Evolutionary conservation across 108 stramenopile species (phyloP).

Genomic region (Aureococcus anophagefferens): DNA sequence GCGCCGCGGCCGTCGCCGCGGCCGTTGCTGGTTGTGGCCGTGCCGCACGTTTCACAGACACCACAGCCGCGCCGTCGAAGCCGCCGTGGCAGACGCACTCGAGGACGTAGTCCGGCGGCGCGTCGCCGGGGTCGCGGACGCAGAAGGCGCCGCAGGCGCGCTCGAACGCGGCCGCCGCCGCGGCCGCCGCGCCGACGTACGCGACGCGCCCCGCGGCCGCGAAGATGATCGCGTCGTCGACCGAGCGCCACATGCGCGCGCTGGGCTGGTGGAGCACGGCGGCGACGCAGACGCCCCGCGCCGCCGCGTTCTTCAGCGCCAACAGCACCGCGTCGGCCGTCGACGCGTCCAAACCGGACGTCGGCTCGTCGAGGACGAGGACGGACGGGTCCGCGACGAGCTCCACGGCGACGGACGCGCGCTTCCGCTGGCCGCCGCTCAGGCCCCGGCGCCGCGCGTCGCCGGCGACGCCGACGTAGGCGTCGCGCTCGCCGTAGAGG

Average conservation of each 20-base stretch:
- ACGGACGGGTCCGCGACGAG: constrained; percentile 58
- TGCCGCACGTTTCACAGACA: too few species aligned
- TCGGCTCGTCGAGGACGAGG: constrained; percentile 74
- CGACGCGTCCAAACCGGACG: constrained; percentile 68
- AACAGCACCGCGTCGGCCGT: constrained; percentile 41
- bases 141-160: background rate
- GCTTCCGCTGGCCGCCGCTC: constrained; percentile 25
- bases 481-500: constrained; percentile 1
- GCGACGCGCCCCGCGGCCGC: constrained; percentile 12
- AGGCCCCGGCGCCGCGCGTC: constrained; percentile 26
- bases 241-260: constrained; percentile 5
- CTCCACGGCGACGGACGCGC: constrained; percentile 57
- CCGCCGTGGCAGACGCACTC: background rate
- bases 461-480: constrained; percentile 26
- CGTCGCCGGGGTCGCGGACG: background rate
- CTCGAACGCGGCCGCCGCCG: constrained; percentile 1
- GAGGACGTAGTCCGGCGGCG: background rate
- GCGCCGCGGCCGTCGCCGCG: background rate
- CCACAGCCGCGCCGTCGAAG: background rate
- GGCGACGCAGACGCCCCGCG: constrained; percentile 17
- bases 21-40: background rate
- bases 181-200: constrained; percentile 11
- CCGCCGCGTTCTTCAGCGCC: constrained; percentile 7
- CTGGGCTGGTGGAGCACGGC: constrained; percentile 30
- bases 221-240: constrained; percentile 23